phyloP scores from a whole-genome alignment of 306 rosid species.

The Glycine latifolia region DNA sequence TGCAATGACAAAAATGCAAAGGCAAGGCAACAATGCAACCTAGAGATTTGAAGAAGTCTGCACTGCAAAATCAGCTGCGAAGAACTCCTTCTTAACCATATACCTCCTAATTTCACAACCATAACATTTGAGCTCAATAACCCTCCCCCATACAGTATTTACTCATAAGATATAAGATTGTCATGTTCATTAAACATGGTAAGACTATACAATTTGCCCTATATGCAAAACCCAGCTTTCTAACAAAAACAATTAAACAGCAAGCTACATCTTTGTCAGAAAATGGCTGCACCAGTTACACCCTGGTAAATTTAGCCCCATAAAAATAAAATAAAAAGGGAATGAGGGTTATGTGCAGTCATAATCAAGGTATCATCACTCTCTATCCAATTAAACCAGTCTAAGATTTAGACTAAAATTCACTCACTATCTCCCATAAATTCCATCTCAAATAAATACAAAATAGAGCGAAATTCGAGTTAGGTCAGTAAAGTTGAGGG shows the following conservation, averaged over 20 bases:
- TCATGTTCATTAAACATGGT: conserved; percentile 5
- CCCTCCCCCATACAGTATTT: conserved; percentile 16
- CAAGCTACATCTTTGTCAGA: conserved; percentile 8
- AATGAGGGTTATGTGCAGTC: conserved; percentile 29
- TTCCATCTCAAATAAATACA: neutral
- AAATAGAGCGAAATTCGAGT: neutral
- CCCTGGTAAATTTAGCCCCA: neutral
- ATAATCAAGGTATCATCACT: conserved; percentile 22
- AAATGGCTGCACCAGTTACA: conserved; percentile 13
- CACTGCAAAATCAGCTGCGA: conserved; percentile 19
- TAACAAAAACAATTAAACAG: conserved; percentile 26
- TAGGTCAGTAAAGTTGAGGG: neutral
- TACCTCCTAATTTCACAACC: conserved; percentile 39
- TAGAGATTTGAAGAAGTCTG: neutral
- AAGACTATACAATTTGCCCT: conserved; percentile 21
- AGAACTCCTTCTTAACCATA: conserved; percentile 6
- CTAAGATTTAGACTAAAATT: conserved; percentile 18
- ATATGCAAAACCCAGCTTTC: conserved; percentile 14
- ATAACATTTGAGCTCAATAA: neutral
- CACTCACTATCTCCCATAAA: conserved; percentile 1
- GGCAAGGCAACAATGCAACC: conserved; percentile 39
- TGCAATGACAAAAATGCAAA: conserved; percentile 22
- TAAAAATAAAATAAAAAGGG: neutral
- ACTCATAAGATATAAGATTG: conserved; percentile 2
- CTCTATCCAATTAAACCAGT: conserved; percentile 11